Percentiles rank a stretch among this genome's conserved stretches.
phyloP scores from a whole-genome alignment of 2,329 filamentous ascomycete species.

The Dendrostoma leiphaemia region DNA sequence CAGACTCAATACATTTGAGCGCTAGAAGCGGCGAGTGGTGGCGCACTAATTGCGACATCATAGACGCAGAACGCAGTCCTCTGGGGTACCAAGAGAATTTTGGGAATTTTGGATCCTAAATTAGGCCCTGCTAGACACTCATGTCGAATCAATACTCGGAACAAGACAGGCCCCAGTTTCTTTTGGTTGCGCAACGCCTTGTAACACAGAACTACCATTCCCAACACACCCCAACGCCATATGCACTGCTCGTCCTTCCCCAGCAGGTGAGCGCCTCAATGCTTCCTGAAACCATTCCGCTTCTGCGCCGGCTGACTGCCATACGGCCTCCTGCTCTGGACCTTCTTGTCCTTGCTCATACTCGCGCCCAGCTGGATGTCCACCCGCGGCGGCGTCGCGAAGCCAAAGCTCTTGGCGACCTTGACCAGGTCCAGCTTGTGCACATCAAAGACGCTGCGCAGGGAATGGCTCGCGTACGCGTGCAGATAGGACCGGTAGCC shows the following conservation, averaged over 20 bases:
- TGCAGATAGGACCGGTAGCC: constrained; percentile 89
- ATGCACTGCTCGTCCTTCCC: not conserved
- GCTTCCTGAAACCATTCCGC: constrained; percentile 15
- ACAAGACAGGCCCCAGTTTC: not conserved
- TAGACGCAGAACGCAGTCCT: no score
- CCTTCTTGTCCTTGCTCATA: constrained; percentile 72
- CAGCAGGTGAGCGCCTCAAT: not conserved
- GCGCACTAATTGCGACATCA: not conserved
- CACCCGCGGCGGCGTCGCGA: constrained; percentile 71
- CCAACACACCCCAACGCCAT: not conserved
- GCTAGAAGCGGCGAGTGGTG: not conserved
- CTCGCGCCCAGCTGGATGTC: constrained; percentile 77
- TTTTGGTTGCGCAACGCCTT: constrained; percentile 12
- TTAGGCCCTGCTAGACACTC: not conserved
- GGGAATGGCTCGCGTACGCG: constrained; percentile 84
- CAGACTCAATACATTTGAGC: no score
- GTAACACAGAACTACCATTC: not conserved
- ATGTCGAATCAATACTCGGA: not conserved
- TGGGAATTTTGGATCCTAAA: not conserved
- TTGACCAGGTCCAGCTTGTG: constrained; percentile 79
- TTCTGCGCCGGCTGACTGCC: constrained; percentile 72
- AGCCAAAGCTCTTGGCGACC: constrained; percentile 82
- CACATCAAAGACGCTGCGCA: constrained; percentile 82
- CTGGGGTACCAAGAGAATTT: no score
- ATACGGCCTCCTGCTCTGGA: constrained; percentile 63